Evolutionary conservation across 345 rosid species (phyloP).

Genomic region (Populus euphratica): DNA sequence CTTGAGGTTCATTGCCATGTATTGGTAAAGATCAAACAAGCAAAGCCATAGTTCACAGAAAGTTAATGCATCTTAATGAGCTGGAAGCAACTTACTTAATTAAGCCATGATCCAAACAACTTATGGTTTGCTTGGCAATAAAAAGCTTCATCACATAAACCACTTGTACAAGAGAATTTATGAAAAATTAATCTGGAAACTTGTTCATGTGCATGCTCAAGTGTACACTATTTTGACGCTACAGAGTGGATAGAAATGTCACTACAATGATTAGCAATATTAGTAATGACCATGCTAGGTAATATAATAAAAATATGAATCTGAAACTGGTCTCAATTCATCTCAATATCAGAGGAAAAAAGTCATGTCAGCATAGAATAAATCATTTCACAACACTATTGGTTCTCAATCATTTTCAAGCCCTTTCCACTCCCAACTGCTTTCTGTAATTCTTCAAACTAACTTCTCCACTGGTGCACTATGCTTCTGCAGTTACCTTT

Average conservation of each 20-base stretch:
- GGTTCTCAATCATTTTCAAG: neutral
- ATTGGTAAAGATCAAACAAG: neutral
- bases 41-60: neutral
- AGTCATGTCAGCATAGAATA: neutral
- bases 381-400: neutral
- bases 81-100: neutral
- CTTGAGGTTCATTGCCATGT: neutral
- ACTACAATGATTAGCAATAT: neutral
- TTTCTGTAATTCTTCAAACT: neutral
- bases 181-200: no score
- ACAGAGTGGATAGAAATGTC: neutral
- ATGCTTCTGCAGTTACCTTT: neutral
- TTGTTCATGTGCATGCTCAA: no score
- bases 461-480: neutral
- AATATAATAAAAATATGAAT: neutral
- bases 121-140: neutral
- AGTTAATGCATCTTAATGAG: neutral
- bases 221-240: no score
- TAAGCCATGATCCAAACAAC: neutral
- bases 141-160: neutral
- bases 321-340: neutral
- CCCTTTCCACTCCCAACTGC: neutral
- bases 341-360: neutral
- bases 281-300: neutral
- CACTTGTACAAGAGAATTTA: neutral